Evolutionary conservation across 352 stramenopile species (phyloP).

Genomic region (Phytophthora fragariae): DNA sequence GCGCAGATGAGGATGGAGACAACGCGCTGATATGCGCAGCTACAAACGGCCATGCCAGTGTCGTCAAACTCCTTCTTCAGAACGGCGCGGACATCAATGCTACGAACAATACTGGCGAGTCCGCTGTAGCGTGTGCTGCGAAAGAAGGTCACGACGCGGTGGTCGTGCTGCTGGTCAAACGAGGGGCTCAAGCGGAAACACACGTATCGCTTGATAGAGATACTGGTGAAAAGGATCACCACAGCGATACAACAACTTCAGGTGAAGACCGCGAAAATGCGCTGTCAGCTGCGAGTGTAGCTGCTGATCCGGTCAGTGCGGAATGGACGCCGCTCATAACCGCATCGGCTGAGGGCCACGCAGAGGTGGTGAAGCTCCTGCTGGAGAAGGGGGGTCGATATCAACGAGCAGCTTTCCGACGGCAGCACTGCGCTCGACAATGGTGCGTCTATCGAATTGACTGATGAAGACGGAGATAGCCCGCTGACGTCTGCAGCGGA

Average conservation of each 20-base stretch:
- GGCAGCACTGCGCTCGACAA: constrained; percentile 3
- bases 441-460: neutral
- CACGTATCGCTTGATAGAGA: neutral
- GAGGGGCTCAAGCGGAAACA: neutral
- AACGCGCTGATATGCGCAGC: neutral
- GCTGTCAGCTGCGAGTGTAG: neutral
- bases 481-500: neutral
- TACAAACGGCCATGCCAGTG: neutral
- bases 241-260: neutral
- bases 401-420: neutral
- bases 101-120: neutral
- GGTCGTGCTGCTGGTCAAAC: neutral
- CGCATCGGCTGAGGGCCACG: neutral
- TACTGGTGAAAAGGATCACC: neutral
- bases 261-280: neutral
- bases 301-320: neutral
- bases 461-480: neutral
- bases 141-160: neutral
- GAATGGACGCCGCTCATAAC: neutral
- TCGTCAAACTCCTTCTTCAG: neutral
- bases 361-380: neutral
- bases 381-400: neutral
- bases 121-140: neutral
- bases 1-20: neutral
- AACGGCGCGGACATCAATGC: neutral